Evolutionary conservation across 2,329 filamentous ascomycete genomes (phyloP).

Genomic region (Periconia macrospinosa): DNA sequence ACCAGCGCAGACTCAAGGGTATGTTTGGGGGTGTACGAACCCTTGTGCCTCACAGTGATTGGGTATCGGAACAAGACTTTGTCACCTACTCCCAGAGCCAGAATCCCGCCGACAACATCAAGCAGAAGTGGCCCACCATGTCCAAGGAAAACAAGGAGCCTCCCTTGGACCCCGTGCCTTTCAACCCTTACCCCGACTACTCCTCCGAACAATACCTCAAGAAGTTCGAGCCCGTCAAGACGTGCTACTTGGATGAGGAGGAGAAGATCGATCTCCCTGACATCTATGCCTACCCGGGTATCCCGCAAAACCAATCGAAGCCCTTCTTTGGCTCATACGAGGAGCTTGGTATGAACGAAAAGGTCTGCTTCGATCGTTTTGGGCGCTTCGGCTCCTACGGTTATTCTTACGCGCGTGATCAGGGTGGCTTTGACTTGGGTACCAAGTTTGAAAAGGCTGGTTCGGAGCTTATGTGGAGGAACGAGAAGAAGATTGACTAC

Average conservation of each 20-base stretch:
- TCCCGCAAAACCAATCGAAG: conserved; percentile 52
- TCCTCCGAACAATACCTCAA: conserved; percentile 47
- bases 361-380: conserved; percentile 55
- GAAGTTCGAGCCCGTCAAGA: conserved; percentile 56
- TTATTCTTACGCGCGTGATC: conserved; percentile 50
- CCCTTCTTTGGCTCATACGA: conserved; percentile 54
- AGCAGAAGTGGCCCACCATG: conserved; percentile 38
- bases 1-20: conserved; percentile 44
- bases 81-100: conserved; percentile 45
- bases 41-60: conserved; percentile 47
- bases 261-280: conserved; percentile 61
- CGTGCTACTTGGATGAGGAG: conserved; percentile 66
- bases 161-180: conserved; percentile 43
- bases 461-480: conserved; percentile 48
- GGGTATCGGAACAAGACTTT: conserved; percentile 48
- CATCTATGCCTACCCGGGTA: conserved; percentile 64
- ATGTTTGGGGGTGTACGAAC: conserved; percentile 54
- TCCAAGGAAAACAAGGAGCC: conserved; percentile 42
- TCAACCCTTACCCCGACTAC: conserved; percentile 51
- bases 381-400: conserved; percentile 55
- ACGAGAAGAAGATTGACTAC: conserved; percentile 55
- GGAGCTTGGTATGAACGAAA: conserved; percentile 50
- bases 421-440: conserved; percentile 54
- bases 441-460: conserved; percentile 49
- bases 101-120: conserved; percentile 41